These are phyloP conservation scores for Amborella trichopoda DNA, from an alignment of 164 flowering plant species.

Conservation along the genomic window DNA sequence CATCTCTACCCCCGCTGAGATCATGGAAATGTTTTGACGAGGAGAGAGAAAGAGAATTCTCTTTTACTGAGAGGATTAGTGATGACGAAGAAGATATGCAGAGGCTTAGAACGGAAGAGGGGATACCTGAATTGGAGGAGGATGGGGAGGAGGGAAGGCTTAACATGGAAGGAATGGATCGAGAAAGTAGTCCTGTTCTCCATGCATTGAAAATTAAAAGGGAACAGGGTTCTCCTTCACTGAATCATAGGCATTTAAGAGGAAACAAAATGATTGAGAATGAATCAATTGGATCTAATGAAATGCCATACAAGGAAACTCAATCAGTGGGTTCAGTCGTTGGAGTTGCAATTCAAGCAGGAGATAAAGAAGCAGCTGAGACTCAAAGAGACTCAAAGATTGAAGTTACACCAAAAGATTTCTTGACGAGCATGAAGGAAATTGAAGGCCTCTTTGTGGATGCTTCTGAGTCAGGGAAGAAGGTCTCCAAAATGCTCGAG, in stretches of 20 bases:
- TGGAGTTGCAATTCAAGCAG: slow-evolving; percentile 21
- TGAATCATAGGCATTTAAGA: too few relatives aligned
- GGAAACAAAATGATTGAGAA: slow-evolving; percentile 1
- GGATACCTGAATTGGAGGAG: slow-evolving; percentile 7
- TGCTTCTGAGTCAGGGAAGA: slow-evolving; percentile 88
- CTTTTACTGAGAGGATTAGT: slow-evolving; percentile 18
- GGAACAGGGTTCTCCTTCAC: too few relatives aligned
- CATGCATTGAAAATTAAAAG: not conserved
- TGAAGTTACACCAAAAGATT: slow-evolving; percentile 54
- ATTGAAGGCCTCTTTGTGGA: slow-evolving; percentile 61
- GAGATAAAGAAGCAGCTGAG: slow-evolving; percentile 21
- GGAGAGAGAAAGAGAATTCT: slow-evolving; percentile 26
- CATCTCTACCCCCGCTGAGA: slow-evolving; percentile 39
- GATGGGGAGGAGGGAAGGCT: not conserved
- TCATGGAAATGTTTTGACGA: slow-evolving; percentile 57
- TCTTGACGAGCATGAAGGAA: slow-evolving; percentile 68
- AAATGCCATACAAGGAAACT: slow-evolving; percentile 14
- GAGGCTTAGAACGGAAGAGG: slow-evolving; percentile 25
- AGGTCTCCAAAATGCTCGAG: slow-evolving; percentile 95
- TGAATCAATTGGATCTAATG: slow-evolving; percentile 5
- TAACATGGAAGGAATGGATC: not conserved
- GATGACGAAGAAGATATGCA: slow-evolving; percentile 16
- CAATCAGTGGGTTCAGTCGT: slow-evolving; percentile 41
- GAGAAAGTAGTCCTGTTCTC: not conserved
- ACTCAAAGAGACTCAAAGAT: slow-evolving; percentile 27